phyloP scores from a whole-genome alignment of 768 basidiomycete species.

The Cytidiella melzeri region DNA sequence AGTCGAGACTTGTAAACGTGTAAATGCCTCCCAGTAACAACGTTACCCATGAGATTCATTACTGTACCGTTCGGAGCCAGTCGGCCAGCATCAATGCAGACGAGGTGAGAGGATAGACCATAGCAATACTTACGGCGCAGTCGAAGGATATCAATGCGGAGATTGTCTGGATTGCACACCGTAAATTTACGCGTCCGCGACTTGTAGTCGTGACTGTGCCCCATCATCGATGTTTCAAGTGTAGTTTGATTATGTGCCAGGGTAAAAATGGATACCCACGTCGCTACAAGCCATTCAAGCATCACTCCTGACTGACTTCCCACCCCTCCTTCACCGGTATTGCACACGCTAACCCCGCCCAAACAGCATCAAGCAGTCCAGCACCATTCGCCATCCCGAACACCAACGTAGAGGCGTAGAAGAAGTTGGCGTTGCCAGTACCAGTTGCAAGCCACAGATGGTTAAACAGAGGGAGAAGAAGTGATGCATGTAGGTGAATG shows the following conservation, averaged over 20 bases:
- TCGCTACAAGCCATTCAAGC: too few species aligned
- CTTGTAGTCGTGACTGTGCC: too few species aligned
- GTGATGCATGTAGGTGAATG: conserved; percentile 75
- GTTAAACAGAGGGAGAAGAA: conserved; percentile 88
- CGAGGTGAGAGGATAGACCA: neutral
- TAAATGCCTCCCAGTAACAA: too few species aligned
- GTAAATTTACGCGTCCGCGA: too few species aligned
- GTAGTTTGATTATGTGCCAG: too few species aligned
- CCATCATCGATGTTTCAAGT: too few species aligned
- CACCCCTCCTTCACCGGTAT: conserved; percentile 48
- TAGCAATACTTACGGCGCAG: neutral
- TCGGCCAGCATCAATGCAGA: neutral
- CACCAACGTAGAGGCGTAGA: conserved; percentile 92
- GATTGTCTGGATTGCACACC: too few species aligned
- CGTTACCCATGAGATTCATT: too few species aligned
- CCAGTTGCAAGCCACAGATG: conserved; percentile 88
- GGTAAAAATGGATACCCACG: too few species aligned
- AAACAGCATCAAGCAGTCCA: conserved; percentile 75
- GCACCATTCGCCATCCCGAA: conserved; percentile 85
- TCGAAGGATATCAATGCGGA: too few species aligned
- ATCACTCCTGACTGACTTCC: conserved; percentile 54
- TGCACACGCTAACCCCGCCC: conserved; percentile 75
- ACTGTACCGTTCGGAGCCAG: neutral
- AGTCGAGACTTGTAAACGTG: too few species aligned
- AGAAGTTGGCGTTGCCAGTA: conserved; percentile 97